Conservation (phyloP, 306 rosid genomes). For the Cucumis melo region DNA sequence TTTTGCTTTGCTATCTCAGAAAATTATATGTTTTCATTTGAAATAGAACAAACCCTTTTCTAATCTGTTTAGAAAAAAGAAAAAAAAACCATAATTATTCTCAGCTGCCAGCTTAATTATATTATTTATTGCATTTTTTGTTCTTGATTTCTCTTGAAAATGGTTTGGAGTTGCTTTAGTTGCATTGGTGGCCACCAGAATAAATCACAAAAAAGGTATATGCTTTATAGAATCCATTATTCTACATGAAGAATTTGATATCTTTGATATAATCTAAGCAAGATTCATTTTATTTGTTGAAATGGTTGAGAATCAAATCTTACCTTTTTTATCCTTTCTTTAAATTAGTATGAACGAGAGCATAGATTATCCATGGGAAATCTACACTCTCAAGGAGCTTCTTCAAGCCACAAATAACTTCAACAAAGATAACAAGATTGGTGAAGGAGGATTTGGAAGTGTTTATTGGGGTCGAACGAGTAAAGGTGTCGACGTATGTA, state of each 20-base stretch:
- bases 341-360: slow-evolving; percentile 4
- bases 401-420: slow-evolving; percentile 77
- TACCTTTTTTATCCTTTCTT: background rate
- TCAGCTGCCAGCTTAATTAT: background rate
- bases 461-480: slow-evolving; percentile 74
- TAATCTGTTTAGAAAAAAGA: background rate
- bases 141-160: slow-evolving; percentile 7
- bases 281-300: too few relatives aligned
- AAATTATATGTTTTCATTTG: background rate
- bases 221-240: background rate
- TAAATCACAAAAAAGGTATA: slow-evolving; percentile 23
- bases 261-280: background rate
- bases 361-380: slow-evolving; percentile 73
- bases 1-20: slow-evolving; percentile 33
- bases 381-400: slow-evolving; percentile 69
- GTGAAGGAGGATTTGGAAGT: slow-evolving; percentile 93
- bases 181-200: slow-evolving; percentile 24
- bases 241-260: background rate
- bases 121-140: background rate
- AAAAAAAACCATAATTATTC: background rate
- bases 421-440: slow-evolving; percentile 68
- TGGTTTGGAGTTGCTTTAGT: slow-evolving; percentile 37
- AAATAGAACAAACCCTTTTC: background rate
- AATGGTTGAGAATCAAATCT: background rate
- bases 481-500: slow-evolving; percentile 52